These are phyloP conservation scores for Candida methanosorbosa DNA, from an alignment of 805 yeast species.

Conservation along the genomic window DNA sequence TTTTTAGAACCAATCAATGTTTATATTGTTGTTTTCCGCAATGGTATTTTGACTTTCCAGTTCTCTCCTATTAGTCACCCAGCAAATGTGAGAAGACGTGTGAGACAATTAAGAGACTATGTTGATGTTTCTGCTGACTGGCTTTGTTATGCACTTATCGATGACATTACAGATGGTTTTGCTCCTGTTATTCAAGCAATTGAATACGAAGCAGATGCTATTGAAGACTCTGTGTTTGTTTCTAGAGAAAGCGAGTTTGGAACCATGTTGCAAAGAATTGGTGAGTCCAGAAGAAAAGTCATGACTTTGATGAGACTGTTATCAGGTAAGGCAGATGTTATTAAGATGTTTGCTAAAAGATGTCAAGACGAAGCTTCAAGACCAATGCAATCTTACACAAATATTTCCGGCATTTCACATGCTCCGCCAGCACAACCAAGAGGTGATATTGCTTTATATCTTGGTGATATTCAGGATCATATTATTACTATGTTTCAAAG, in stretches of 20 bases:
- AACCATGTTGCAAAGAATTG: conserved; percentile 71
- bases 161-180: conserved; percentile 79
- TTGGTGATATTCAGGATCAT: conserved; percentile 97
- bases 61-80: conserved; percentile 61
- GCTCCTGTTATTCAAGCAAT: conserved; percentile 73
- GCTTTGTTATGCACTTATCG: conserved; percentile 75
- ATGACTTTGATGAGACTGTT: conserved; percentile 88
- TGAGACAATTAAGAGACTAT: conserved; percentile 68
- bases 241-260: conserved; percentile 70
- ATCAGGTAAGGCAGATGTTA: conserved; percentile 93
- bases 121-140: conserved; percentile 75
- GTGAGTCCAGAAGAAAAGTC: conserved; percentile 82
- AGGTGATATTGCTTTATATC: conserved; percentile 82
- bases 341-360: conserved; percentile 91
- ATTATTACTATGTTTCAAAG: conserved; percentile 93
- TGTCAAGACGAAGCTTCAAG: conserved; percentile 63
- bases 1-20: conserved; percentile 75
- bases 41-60: conserved; percentile 63
- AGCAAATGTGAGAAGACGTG: conserved; percentile 75
- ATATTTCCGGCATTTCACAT: conserved; percentile 5
- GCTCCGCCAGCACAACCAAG: conserved; percentile 50
- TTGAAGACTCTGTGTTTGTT: conserved; percentile 79
- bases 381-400: conserved; percentile 9
- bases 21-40: conserved; percentile 62
- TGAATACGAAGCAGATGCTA: conserved; percentile 75